Evolutionary conservation across 148 eudicot species (phyloP).

Genomic region (Beta vulgaris): DNA sequence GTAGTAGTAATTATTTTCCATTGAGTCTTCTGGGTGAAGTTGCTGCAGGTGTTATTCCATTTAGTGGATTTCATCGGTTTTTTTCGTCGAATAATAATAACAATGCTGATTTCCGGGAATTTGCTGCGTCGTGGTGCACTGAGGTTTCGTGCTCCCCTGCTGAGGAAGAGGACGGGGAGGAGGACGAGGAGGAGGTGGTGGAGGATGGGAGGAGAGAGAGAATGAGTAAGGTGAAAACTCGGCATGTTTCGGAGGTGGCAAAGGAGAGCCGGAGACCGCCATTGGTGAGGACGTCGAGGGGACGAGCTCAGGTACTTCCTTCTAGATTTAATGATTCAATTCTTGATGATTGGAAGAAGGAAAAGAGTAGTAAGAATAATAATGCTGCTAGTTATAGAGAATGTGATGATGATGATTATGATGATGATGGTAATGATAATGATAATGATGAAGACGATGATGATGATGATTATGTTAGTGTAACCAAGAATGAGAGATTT

Average conservation of each 20-base stretch:
- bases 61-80: slow-evolving; percentile 34
- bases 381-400: slow-evolving; percentile 23
- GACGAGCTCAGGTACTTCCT: slow-evolving; percentile 92
- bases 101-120: slow-evolving; percentile 27
- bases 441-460: slow-evolving; percentile 20
- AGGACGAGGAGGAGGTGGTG: slow-evolving; percentile 18
- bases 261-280: slow-evolving; percentile 56
- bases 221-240: slow-evolving; percentile 17
- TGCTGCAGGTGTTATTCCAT: slow-evolving; percentile 68
- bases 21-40: slow-evolving; percentile 65
- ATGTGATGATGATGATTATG: background rate
- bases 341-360: slow-evolving; percentile 98
- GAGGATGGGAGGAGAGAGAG: slow-evolving; percentile 16
- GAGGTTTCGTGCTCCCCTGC: slow-evolving; percentile 33
- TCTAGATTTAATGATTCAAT: slow-evolving; percentile 87
- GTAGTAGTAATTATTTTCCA: slow-evolving; percentile 48
- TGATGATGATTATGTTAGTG: slow-evolving; percentile 27
- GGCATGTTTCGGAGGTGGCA: slow-evolving; percentile 15
- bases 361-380: slow-evolving; percentile 41
- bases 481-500: slow-evolving; percentile 35
- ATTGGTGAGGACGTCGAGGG: slow-evolving; percentile 76
- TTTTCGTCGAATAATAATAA: slow-evolving; percentile 28
- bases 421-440: slow-evolving; percentile 14
- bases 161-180: slow-evolving; percentile 32
- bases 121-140: slow-evolving; percentile 37